Conservation (phyloP, 1,284 basidiomycete species). For the Sanguinoderma infundibulare region DNA sequence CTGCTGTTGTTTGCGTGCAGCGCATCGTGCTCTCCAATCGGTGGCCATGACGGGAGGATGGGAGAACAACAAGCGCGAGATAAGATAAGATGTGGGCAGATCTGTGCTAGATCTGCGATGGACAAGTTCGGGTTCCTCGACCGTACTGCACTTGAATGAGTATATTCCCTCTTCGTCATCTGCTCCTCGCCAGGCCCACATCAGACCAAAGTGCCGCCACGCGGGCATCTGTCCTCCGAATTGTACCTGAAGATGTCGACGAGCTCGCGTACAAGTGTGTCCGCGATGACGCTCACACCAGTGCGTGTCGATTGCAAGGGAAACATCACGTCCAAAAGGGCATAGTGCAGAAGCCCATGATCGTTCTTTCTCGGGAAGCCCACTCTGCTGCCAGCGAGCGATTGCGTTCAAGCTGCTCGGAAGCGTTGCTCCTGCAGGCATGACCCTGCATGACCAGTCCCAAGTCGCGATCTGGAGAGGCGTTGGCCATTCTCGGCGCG, state of each 20-base stretch:
- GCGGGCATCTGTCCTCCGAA: background rate
- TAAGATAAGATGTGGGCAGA: constrained; percentile 1
- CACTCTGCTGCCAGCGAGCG: background rate
- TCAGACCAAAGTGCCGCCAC: too few species aligned
- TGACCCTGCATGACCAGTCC: background rate
- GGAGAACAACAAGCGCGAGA: background rate
- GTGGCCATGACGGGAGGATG: background rate
- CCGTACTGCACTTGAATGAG: too few species aligned
- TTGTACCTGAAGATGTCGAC: too few species aligned
- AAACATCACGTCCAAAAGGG: constrained; percentile 6
- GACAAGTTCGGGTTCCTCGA: background rate
- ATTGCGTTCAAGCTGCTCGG: background rate
- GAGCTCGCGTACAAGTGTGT: background rate
- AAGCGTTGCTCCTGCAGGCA: background rate
- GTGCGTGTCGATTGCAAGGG: background rate
- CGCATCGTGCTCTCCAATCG: constrained; percentile 55
- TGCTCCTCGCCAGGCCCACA: too few species aligned
- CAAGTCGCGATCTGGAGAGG: too few species aligned
- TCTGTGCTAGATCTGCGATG: constrained; percentile 1
- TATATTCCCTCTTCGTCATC: background rate
- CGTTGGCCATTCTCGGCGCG: background rate
- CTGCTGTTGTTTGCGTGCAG: constrained; percentile 56
- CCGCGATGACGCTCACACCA: background rate
- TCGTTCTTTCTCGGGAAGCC: constrained; percentile 1
- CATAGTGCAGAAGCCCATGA: constrained; percentile 6